Conservation (phyloP, 805 yeast genomes). For the Starmerella bombicola region DNA sequence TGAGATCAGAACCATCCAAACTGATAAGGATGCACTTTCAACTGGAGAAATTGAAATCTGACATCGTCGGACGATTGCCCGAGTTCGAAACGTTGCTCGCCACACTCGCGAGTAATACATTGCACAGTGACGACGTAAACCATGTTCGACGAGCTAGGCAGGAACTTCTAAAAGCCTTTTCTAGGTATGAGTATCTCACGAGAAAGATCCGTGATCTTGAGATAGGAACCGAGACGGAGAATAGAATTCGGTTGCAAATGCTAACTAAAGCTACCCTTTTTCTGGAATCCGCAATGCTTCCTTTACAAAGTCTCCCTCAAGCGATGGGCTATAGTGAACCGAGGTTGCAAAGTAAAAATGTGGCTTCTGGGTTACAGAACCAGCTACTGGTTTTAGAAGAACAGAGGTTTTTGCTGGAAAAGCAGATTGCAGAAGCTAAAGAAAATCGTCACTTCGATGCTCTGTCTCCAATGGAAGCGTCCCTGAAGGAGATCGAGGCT, state of each 20-base stretch:
- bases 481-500: slow-evolving; percentile 42
- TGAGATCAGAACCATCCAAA: slow-evolving; percentile 26
- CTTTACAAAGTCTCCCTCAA: slow-evolving; percentile 48
- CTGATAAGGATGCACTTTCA: slow-evolving; percentile 33
- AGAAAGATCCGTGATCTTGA: slow-evolving; percentile 33
- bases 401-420: slow-evolving; percentile 59
- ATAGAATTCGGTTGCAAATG: slow-evolving; percentile 41
- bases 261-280: slow-evolving; percentile 45
- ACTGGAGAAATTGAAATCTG: slow-evolving; percentile 31
- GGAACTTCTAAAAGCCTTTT: slow-evolving; percentile 38
- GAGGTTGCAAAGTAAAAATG: slow-evolving; percentile 18
- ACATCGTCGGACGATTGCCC: slow-evolving; percentile 34
- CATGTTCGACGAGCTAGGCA: slow-evolving; percentile 27
- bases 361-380: slow-evolving; percentile 26
- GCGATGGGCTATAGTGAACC: slow-evolving; percentile 16
- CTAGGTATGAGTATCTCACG: slow-evolving; percentile 39
- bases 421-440: slow-evolving; percentile 50
- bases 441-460: slow-evolving; percentile 68
- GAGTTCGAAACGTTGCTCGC: slow-evolving; percentile 33
- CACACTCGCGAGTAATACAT: slow-evolving; percentile 27
- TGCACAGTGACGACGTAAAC: background rate
- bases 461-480: slow-evolving; percentile 44
- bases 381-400: slow-evolving; percentile 78
- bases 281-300: slow-evolving; percentile 54
- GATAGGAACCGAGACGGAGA: slow-evolving; percentile 34